Conservation (phyloP, 352 stramenopile species). For the Phytophthora ramorum region DNA sequence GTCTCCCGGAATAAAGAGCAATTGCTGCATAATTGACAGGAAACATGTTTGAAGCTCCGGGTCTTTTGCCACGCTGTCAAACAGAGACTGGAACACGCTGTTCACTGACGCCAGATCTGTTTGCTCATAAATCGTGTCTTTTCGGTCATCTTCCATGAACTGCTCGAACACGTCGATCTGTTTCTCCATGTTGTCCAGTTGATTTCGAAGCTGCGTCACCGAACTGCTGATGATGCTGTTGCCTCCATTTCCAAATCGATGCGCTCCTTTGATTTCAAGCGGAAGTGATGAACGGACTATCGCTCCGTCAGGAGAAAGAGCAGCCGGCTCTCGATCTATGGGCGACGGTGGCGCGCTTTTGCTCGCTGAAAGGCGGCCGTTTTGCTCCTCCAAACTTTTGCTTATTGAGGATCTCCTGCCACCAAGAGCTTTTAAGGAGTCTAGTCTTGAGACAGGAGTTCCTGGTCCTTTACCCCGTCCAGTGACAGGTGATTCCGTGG, state of each 20-base stretch:
- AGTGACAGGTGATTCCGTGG: slow-evolving; percentile 34
- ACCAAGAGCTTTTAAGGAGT: slow-evolving; percentile 40
- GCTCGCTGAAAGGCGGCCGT: slow-evolving; percentile 37
- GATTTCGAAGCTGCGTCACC: slow-evolving; percentile 77
- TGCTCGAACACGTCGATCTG: slow-evolving; percentile 90
- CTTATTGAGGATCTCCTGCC: slow-evolving; percentile 31
- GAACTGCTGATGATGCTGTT: slow-evolving; percentile 76
- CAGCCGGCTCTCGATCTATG: slow-evolving; percentile 44
- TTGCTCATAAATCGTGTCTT: slow-evolving; percentile 86
- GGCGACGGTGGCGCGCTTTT: slow-evolving; percentile 66
- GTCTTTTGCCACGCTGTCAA: slow-evolving; percentile 64
- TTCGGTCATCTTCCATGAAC: slow-evolving; percentile 89
- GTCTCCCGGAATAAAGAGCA: slow-evolving; percentile 87
- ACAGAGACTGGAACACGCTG: slow-evolving; percentile 72
- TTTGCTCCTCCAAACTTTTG: slow-evolving; percentile 30
- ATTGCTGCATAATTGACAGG: slow-evolving; percentile 82
- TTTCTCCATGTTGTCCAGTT: slow-evolving; percentile 90
- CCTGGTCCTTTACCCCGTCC: slow-evolving; percentile 26
- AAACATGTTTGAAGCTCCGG: slow-evolving; percentile 72
- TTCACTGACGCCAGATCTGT: slow-evolving; percentile 78
- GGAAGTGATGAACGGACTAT: slow-evolving; percentile 41
- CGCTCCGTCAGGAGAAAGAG: slow-evolving; percentile 39
- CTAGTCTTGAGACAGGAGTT: slow-evolving; percentile 36
- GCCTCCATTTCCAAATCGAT: slow-evolving; percentile 39
- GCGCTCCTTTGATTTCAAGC: slow-evolving; percentile 25